Evolutionary conservation across 495 filamentous ascomycete genomes (phyloP).

Genomic region (Schizothecium vesticola): DNA sequence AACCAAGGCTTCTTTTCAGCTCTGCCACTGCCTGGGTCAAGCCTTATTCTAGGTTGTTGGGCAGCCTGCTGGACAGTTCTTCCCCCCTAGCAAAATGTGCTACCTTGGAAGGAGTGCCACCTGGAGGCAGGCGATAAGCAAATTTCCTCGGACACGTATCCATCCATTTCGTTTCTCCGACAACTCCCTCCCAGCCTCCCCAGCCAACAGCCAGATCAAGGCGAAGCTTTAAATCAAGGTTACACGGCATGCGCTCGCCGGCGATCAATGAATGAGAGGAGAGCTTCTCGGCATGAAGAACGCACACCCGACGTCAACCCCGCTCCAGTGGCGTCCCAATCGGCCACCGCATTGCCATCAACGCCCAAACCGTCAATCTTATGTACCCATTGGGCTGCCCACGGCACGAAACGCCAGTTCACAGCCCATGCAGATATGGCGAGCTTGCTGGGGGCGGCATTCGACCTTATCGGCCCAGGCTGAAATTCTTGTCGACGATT

Average conservation of each 20-base stretch:
- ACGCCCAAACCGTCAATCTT: neutral
- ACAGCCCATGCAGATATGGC: neutral
- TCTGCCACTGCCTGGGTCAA: neutral
- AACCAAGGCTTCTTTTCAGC: neutral
- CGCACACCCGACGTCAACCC: neutral
- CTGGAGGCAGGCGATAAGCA: neutral
- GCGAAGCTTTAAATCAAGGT: neutral
- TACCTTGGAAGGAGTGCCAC: neutral
- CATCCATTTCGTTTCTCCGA: neutral
- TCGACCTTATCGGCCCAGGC: neutral
- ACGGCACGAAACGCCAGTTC: neutral
- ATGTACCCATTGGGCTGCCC: neutral
- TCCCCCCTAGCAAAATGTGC: neutral
- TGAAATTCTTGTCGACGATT: neutral
- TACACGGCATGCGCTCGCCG: neutral
- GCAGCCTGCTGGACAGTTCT: neutral
- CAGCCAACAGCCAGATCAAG: neutral
- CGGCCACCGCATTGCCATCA: neutral
- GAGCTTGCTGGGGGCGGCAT: neutral
- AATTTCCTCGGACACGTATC: neutral
- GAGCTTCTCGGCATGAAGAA: neutral
- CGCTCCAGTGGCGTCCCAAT: neutral
- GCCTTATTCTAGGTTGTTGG: neutral
- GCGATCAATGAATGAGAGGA: neutral
- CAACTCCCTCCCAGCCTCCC: neutral